A percentile compares a stretch with the other conserved stretches of the same genome.
phyloP scores from a whole-genome alignment of 306 rosid species.

The Psophocarpus tetragonolobus region DNA sequence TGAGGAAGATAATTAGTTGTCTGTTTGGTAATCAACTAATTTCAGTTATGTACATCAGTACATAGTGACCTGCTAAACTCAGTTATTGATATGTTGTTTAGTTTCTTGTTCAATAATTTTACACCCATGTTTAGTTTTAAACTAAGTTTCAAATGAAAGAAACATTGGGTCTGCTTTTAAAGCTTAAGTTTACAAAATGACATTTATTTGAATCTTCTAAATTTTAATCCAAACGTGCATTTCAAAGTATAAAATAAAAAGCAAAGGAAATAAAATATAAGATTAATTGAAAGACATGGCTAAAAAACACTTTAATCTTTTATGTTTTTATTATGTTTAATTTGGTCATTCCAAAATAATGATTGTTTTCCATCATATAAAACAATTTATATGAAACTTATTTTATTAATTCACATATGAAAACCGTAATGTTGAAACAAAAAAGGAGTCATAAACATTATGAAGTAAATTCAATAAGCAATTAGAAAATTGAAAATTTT shows the following conservation, averaged over 20 bases:
- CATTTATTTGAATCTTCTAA: neutral
- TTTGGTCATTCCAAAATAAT: too few relatives aligned
- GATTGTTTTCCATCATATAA: too few relatives aligned
- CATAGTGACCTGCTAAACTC: neutral
- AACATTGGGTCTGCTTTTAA: neutral
- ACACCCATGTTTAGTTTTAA: neutral
- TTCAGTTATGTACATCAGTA: neutral
- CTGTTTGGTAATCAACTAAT: neutral
- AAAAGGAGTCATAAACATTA: too few relatives aligned
- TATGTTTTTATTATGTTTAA: too few relatives aligned
- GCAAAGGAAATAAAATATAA: neutral
- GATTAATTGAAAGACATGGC: neutral
- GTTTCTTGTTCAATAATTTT: neutral
- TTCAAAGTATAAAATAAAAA: neutral
- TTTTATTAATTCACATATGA: too few relatives aligned
- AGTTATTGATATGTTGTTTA: neutral
- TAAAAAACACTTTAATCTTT: too few relatives aligned
- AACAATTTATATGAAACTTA: too few relatives aligned
- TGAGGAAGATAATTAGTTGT: neutral
- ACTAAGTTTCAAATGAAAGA: neutral
- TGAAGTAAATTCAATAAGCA: too few relatives aligned
- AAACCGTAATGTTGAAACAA: too few relatives aligned
- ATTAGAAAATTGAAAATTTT: too few relatives aligned
- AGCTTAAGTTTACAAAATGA: neutral
- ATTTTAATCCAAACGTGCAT: neutral